phyloP scores from a whole-genome alignment of 1,139 yeast genomes.

The Eremothecium sinecaudum region DNA sequence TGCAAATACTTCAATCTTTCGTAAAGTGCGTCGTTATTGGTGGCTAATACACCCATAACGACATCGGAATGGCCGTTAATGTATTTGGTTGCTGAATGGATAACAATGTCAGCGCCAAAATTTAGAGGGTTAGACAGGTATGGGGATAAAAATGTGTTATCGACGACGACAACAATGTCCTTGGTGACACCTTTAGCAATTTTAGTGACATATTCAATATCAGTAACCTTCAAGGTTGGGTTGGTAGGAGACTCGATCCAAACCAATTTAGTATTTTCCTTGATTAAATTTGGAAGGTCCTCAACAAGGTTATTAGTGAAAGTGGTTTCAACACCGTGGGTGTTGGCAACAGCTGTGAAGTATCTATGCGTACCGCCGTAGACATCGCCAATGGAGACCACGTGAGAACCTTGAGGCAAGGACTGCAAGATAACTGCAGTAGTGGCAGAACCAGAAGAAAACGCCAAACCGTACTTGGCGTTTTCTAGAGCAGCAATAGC shows the following conservation, averaged over 20 bases:
- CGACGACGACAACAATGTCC: slow-evolving; percentile 64
- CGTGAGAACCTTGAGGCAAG: slow-evolving; percentile 63
- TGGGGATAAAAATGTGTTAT: slow-evolving; percentile 91
- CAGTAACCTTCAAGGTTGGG: slow-evolving; percentile 74
- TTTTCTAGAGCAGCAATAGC: slow-evolving; percentile 76
- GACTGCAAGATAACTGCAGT: slow-evolving; percentile 73
- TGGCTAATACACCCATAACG: slow-evolving; percentile 76
- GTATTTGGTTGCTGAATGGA: slow-evolving; percentile 85
- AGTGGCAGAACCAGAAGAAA: slow-evolving; percentile 80
- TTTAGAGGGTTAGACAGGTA: slow-evolving; percentile 78
- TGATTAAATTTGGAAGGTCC: slow-evolving; percentile 50
- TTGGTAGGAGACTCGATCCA: slow-evolving; percentile 90
- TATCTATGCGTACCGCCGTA: slow-evolving; percentile 92
- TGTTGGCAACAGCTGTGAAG: slow-evolving; percentile 75
- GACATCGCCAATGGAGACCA: slow-evolving; percentile 76
- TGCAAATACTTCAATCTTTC: slow-evolving; percentile 66
- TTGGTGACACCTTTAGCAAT: slow-evolving; percentile 39
- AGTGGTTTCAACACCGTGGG: slow-evolving; percentile 65
- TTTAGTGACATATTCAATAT: slow-evolving; percentile 51
- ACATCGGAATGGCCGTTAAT: slow-evolving; percentile 91
- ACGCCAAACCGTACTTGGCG: slow-evolving; percentile 71
- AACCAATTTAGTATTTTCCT: slow-evolving; percentile 59
- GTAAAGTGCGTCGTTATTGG: slow-evolving; percentile 53
- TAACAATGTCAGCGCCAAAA: slow-evolving; percentile 79
- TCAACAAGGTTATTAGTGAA: slow-evolving; percentile 57